Evolutionary conservation across 1,139 yeast genomes (phyloP), one percentile per base, ranked within the genome.

Genomic region (Yamadazyma atmosphaerica): DNA sequence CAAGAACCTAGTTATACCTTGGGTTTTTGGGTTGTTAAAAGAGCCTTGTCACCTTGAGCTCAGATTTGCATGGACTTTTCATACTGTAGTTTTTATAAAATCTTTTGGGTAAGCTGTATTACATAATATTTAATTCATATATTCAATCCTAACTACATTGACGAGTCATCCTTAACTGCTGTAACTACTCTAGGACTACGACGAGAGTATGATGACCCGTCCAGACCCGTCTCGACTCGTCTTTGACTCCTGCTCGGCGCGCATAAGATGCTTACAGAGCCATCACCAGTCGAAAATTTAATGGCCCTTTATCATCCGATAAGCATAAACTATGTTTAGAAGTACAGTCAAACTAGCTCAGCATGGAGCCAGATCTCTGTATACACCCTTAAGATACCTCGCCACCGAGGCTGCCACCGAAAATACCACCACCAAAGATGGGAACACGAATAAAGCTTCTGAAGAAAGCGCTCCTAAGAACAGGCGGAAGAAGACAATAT

Each of bases 401-500:
- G 48, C 48, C 29, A 43, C 46, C 11, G 45, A 42, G 28, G 48
- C 37, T 11, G 33, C 41, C 12, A 23, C 26, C 11, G 11, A 11
- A 8, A 9, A 9, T 10, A 23, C n/a, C 9, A 13, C 7, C 4
- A 21, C 23, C 24, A 31, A 18, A 5, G n/a, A 21, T 13, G 24
- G 8, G 7, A 8, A 9, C 11, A 9, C 16, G 7, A 39, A 36
- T 19, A 39, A 36, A n/a, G 32, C 36, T 13, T 37, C 49, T 6
- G 36, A 40, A 5, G 34, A 12, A 43, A 44, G 33, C 40, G 46
- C n/a, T n/a, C n/a, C n/a, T n/a, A n/a, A n/a, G n/a, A n/a, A n/a
- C 19, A 75, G 84, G 56, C 66, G 79, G 48, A 61, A 70, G 27
- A 17, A 33, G 8, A 83, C 94, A 1, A 65, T 69, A 13, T 84